Evolutionary conservation across 2,329 filamentous ascomycete genomes (phyloP), one percentile per base, ranked within the genome.

Genomic region (Talaromyces sp.): DNA sequence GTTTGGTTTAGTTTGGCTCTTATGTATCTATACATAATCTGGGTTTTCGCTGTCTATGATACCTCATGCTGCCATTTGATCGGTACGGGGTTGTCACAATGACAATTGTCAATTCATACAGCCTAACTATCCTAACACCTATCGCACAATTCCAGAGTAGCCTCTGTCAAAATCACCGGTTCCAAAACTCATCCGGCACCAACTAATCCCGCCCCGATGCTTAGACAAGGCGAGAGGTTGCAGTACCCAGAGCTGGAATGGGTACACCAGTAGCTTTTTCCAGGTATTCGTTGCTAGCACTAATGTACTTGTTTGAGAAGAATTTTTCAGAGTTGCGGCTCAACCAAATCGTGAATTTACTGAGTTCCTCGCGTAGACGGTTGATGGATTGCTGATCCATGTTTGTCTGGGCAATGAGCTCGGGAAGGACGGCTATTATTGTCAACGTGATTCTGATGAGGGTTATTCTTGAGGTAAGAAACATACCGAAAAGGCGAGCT

Each of bases 401-500:
- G 79, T 98, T 98, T 61, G 95, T 99, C 76, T 99, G 95, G 3
- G 93, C 93, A 68, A 98, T 89, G 47, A 98, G 87, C 75, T 99
- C 95, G 0, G 95, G 94, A 45, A 66, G 64, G 10, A 62, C 60
- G 33, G 64, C 64, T 66, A 22, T 50, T 11, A 7, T 27, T 14
- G 43, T 52, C 71, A 98, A 88, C 1, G 90, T 90, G 14, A 94
- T 97, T 41, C 22, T n/a, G 27, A n/a, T 37, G 13, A 70, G 10
- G 50, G 45, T 33, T 4, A 43, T 64, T 31, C 27, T 6, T 49
- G 19, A 9, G 43, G 64, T 59, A 67, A 60, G 64, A 31, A 37
- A 79, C 86, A 70, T 86, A 97, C 94, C 92, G 47, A 99, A 88
- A 22, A 99, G 85, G 66, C 95, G 90, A 69, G 91, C 87, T 49